Evolutionary conservation across 345 rosid species (phyloP), one percentile per base, ranked within the genome.

Genomic region (Linum lewisii): DNA sequence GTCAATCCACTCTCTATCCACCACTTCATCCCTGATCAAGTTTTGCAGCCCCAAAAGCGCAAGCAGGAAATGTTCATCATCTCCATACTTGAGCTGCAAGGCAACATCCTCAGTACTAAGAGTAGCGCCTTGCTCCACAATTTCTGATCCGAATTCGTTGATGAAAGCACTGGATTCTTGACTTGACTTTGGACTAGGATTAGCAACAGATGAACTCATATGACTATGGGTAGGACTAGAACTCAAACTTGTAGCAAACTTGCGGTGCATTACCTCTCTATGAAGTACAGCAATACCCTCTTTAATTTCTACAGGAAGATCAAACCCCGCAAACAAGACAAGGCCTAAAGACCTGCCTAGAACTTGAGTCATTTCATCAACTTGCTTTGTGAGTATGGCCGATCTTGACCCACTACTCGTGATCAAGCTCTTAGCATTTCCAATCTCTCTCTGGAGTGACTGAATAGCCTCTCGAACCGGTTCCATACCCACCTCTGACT

Each of bases 331-430:
- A 58, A 82, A 83, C n/a, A 85, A 71, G 59, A 85, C 73, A 54
- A 85, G 88, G 55, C 84, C 93, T 60, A 85, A 49, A 19, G 93
- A 85, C 66, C 93, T 72, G 49, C 93, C 88, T 59, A 83, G 79
- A 68, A 77, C 86, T 47, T 64, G 82, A 24, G 75, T 55, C 62
- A 78, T 34, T n/a, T 68, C 75, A 62, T 73, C 82, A 32, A 85
- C 70, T 61, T 73, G 72, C 51, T 68, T 79, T 6, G 58, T 23
- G 18, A 57, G 60, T 26, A 42, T 16, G 16, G 18, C 47, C 47
- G 68, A 66, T 61, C 74, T 63, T 2, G 84, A 71, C 69, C 60
- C 22, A 60, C 63, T 45, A 59, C 58, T 60, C 44, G 60, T 37
- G 25, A 85, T 66, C 73, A 76, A 54, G 53, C 52, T 60, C 73